Base-by-base conservation (phyloP, 2,329 filamentous ascomycete genomes). In the Xylariaceae sp. region DNA sequence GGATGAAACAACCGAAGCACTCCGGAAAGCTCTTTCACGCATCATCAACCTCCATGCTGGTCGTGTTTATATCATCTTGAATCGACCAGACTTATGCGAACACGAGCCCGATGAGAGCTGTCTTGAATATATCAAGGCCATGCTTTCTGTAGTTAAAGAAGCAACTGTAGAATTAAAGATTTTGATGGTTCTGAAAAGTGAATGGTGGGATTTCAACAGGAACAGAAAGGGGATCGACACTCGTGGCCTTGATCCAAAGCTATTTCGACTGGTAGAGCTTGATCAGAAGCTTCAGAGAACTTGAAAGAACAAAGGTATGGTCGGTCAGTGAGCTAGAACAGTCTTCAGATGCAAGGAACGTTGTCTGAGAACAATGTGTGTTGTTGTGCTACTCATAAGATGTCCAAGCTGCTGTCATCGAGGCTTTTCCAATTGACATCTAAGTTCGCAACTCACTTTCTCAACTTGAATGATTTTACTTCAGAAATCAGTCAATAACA, bases 11-110 rank as follows among this genome's bases (percentile, higher is more conserved):
- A 11, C 40, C 7, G 44, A 47, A 12, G 45, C 10, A 19, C 44
- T 51, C 33, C 40, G 49, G 7, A 43, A 38, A 34, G 49, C 49
- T 3, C 45, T 51, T 39, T 33, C 47, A 6, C 44, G 40, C 18
- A 47, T 47, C 44, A 34, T 51, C 22, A 47, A 51, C 19, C 16
- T 17, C 17, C 17, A 16, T 6, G n/a, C 38, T 3, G 13, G 44
- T 13, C 40, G 40, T 6, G 44, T 47, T 1, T 40, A 47, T 33
- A 47, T 51, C 19, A 47, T 47, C 40, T 28, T 47, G 44, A 34
- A 51, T 31, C 33, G 45, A 12, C 49, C 49, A 43, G 49, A 47
- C 22, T 14, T 51, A 16, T 51, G 49, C 22, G 44, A 51, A 36
- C 11, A 31, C 4, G n/a, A 16, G 13, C 12, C 16, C 10, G 49